These are phyloP conservation scores for Dittrichia graveolens DNA, from an alignment of 129 eudicot species.

Conservation along the genomic window DNA sequence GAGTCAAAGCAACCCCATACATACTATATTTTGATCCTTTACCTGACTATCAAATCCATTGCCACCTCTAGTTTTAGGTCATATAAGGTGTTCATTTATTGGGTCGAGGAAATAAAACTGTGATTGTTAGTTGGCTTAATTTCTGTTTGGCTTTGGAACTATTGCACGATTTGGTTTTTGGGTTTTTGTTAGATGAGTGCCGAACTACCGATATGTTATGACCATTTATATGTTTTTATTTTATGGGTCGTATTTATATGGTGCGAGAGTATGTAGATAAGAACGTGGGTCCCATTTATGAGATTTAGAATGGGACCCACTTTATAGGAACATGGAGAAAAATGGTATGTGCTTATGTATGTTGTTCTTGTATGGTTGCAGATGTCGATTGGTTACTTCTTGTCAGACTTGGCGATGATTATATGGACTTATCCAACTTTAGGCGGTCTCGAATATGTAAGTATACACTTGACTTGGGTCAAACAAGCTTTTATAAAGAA, in stretches of 20 bases:
- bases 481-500: background rate
- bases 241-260: background rate
- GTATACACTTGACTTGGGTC: slow-evolving; percentile 27
- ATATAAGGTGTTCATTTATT: background rate
- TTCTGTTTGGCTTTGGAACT: background rate
- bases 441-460: slow-evolving; percentile 94
- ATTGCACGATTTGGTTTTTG: background rate
- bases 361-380: slow-evolving; percentile 38
- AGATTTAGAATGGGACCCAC: background rate
- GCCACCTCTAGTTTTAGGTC: background rate
- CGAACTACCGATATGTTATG: background rate
- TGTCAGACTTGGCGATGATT: slow-evolving; percentile 83
- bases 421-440: slow-evolving; percentile 78
- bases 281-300: background rate
- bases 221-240: background rate
- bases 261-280: background rate
- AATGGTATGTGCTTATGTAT: slow-evolving; percentile 13
- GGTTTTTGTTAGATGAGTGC: background rate
- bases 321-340: background rate
- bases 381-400: slow-evolving; percentile 87
- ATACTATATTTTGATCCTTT: background rate
- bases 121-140: background rate
- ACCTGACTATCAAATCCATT: background rate
- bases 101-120: background rate
- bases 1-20: background rate